Base-by-base conservation (phyloP, 2,329 filamentous ascomycete species). In the Clathrospora elynae region DNA sequence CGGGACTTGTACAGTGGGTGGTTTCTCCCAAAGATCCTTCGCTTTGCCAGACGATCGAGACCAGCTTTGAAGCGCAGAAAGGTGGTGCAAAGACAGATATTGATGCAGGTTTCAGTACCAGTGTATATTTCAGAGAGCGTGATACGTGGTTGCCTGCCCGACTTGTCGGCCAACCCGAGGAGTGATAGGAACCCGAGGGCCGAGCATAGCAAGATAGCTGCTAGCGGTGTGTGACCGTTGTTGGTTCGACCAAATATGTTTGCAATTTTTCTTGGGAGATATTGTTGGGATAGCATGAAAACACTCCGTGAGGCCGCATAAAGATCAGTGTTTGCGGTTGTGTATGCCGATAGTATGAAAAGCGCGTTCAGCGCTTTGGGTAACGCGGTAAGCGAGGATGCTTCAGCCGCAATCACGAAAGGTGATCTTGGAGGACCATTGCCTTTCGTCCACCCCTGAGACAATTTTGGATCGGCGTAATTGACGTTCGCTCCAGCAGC, bases 341-440 rank as follows among this genome's bases (percentile, higher is more conserved):
- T 68, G 11, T 64, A 55, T 1, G 64, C 63, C 3, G 64, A 66
- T 8, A 68, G 49, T 2, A 68, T 48, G 36, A 67, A 67, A 23
- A 62, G 59, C 2, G 57, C 45, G 22, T 64, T 60, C 13, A 67
- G 34, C 10, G 55, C 55, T 17, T 46, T 55, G 2, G 59, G 51
- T 11, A 67, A 31, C 6, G 43, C 51, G 16, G 42, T 29, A 14
- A 67, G 46, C 3, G 57, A 52, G 8, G 64, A 56, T 11, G 51
- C 41, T 22, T 57, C 35, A 7, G 60, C 49, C 1, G 59, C 64
- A 20, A 67, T 55, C 0, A 68, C 54, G 25, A 66, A 66, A 2
- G 59, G 56, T 2, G 62, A 65, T 5, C 44, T 35, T 2, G 39
- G 28, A 18, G 34, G 16, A 9, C 20, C 17, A 8, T 35, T 46